Evolutionary conservation across 108 stramenopile genomes (phyloP).

Genomic region (Pseudonitzschia pungens): DNA sequence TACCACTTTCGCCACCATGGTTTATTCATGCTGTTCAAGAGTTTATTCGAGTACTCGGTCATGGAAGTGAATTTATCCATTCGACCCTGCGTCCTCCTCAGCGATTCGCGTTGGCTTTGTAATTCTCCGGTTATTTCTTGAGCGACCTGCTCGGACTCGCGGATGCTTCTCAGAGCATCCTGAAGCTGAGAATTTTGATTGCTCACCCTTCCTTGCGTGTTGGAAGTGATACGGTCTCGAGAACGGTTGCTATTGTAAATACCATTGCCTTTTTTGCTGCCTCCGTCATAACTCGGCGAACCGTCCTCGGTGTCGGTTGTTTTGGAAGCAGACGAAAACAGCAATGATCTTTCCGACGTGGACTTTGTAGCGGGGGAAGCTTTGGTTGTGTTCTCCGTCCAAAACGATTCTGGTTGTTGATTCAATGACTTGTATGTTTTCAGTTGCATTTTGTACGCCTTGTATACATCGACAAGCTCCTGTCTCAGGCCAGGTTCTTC

Average conservation of each 20-base stretch:
- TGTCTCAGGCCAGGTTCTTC: conserved; percentile 21
- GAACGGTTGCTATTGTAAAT: background rate
- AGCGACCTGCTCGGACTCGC: conserved; percentile 27
- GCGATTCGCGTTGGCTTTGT: conserved; percentile 24
- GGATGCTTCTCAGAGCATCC: conserved; percentile 23
- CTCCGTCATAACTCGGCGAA: background rate
- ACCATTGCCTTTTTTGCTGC: background rate
- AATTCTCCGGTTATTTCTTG: conserved; percentile 28
- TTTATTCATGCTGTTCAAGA: conserved; percentile 26
- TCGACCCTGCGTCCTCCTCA: conserved; percentile 24
- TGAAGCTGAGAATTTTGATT: conserved; percentile 23
- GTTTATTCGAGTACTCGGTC: conserved; percentile 27
- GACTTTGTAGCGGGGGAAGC: background rate
- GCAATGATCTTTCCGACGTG: background rate
- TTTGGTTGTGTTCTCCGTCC: background rate
- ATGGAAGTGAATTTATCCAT: conserved; percentile 20
- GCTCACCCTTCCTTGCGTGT: conserved; percentile 13
- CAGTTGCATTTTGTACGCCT: conserved; percentile 33
- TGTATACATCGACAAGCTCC: conserved; percentile 32
- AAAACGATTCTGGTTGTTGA: conserved; percentile 20
- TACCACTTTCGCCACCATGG: conserved; percentile 20
- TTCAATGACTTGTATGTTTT: conserved; percentile 22
- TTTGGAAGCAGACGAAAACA: background rate
- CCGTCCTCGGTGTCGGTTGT: background rate
- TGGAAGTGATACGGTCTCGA: background rate